Conservation (phyloP, 768 basidiomycete species). For the Hypholoma sublateritium region DNA sequence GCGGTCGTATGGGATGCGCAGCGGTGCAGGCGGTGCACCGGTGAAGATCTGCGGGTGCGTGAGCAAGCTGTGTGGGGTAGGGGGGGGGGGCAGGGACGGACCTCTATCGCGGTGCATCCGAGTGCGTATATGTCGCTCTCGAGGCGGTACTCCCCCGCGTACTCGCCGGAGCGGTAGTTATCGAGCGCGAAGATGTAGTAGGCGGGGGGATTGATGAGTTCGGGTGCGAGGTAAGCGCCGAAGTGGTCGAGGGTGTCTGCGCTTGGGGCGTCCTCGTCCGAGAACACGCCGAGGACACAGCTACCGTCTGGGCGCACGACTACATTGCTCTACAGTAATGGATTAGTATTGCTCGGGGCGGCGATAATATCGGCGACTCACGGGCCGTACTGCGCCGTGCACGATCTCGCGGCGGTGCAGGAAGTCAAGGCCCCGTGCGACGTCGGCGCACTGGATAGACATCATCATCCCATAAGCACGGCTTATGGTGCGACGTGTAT, state of each 20-base stretch:
- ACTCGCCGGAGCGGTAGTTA: constrained; percentile 18
- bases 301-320: constrained; percentile 19
- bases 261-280: constrained; percentile 16
- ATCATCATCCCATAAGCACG: neutral
- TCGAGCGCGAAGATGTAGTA: constrained; percentile 18
- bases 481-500: neutral
- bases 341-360: neutral
- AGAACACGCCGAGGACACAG: constrained; percentile 22
- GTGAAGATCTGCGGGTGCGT: constrained; percentile 6
- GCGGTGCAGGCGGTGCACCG: neutral
- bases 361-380: neutral
- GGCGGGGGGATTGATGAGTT: constrained; percentile 14
- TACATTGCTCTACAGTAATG: constrained; percentile 16
- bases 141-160: constrained; percentile 22
- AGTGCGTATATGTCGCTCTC: constrained; percentile 25
- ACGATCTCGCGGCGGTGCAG: constrained; percentile 19
- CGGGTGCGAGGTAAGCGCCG: constrained; percentile 21
- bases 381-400: constrained; percentile 20
- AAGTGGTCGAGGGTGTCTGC: constrained; percentile 9
- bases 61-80: neutral
- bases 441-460: constrained; percentile 14
- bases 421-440: constrained; percentile 19
- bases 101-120: constrained; percentile 19
- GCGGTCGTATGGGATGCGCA: neutral
- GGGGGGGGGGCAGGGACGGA: neutral